Evolutionary conservation across 208 protist species (phyloP), one percentile per base, ranked within the genome.

Genomic region (Leishmania lainsoni): DNA sequence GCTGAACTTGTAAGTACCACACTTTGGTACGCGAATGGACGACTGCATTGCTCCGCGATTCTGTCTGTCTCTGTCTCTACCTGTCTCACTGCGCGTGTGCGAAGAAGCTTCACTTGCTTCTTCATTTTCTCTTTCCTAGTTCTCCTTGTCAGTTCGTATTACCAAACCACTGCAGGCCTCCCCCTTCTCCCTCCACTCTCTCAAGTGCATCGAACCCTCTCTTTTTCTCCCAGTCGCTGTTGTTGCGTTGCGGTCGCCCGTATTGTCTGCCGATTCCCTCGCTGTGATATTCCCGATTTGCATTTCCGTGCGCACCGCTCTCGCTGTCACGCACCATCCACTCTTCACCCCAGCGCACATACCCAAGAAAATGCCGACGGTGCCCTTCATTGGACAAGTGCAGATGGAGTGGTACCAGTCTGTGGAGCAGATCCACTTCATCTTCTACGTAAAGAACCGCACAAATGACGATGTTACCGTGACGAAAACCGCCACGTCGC

Each of bases 321-420:
- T 66, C 49, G 17, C 56, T 69, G 35, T 49, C 73, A 8, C 42
- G 22, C 68, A 10, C 5, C 22, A 52, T 73, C 8, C 22, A 26
- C 17, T 52, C 8, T 32, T n/a, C 39, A 32, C 42, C 49, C 10
- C 68, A 49, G 9, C 66, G 22, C 20, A 49, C 35, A n/a, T 51
- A 10, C 32, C 10, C 29, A 63, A 29, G 35, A 39, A 58, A 71
- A 92, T 89, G 75, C 80, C 84, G 48, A 92, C 89, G 10, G 81
- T 90, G 20, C 81, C 86, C 10, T 94, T 93, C 75, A 81, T 76
- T 12, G 88, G 86, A 0, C 80, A 83, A 52, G 91, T 96, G 66
- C 91, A 92, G 61, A 92, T 90, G 81, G 97, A 98, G 79, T 98
- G 95, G 95, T 98, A 96, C 81, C 97, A 98, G 83, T 93, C 92